Evolutionary conservation across 345 rosid species (phyloP), one percentile per base, ranked within the genome.

Genomic region (Euphorbia peplus): DNA sequence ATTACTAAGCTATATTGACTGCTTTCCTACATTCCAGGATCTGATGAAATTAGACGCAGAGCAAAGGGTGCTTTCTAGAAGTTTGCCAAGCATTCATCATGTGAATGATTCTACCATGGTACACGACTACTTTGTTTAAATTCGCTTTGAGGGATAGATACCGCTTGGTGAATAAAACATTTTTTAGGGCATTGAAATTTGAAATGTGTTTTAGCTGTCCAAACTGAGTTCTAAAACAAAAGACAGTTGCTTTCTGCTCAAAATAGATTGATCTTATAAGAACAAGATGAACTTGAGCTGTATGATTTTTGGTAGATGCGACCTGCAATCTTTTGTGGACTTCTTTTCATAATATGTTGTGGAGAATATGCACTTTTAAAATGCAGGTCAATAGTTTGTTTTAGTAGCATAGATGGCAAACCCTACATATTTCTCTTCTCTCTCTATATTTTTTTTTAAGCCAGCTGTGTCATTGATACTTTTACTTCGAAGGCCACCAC

Each of bases 1-100:
- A 12, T 26, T 60, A n/a, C n/a, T n/a, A n/a, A n/a, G n/a, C n/a
- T n/a, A 35, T 57, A 51, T 58, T 60, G 35, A 62, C 16, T 55
- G 48, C 26, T 50, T 64, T 69, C 22, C 18, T 42, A 48, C 68
- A 63, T 72, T 60, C 32, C 74, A 93, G 98, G 98, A 89, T 53
- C 80, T 93, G 75, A 91, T 93, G 95, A 81, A 77, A 62, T 83
- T 93, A 79, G 95, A 91, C 67, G 85, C 89, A 82, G 84, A 76
- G 28, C 85, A 88, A 72, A 79, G 83, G 75, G 83, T 88, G 73
- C 88, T 88, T 70, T 84, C 90, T 60, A 89, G 95, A 83, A 70
- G 93, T 59, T 80, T 72, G 44, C 91, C 96, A 22, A 83, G 80
- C 71, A 70, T 88, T 76, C 96, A 93, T 80, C 97, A 85, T 67